Evolutionary conservation across 345 rosid species (phyloP).

Genomic region (Lenwebbia sp.): DNA sequence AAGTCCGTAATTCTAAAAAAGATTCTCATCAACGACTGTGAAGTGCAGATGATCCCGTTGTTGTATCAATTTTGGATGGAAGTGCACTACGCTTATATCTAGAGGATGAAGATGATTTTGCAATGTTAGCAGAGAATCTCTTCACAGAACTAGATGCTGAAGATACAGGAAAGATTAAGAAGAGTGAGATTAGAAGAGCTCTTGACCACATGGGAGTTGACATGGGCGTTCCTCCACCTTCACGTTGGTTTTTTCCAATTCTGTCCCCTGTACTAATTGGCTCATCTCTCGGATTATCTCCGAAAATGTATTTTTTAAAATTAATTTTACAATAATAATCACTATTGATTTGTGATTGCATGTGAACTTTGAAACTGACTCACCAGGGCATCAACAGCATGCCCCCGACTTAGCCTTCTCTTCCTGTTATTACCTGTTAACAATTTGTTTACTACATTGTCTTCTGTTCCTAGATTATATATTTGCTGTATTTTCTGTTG

Average conservation of each 20-base stretch:
- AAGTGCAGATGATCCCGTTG: slow-evolving; percentile 50
- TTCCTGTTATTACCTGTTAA: background rate
- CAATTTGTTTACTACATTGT: background rate
- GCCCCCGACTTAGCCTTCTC: background rate
- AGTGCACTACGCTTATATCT: slow-evolving; percentile 37
- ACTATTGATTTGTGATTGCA: background rate
- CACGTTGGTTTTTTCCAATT: slow-evolving; percentile 28
- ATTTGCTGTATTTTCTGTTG: background rate
- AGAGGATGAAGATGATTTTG: slow-evolving; percentile 94
- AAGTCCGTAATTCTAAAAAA: background rate
- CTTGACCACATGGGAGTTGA: slow-evolving; percentile 71
- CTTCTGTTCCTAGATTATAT: background rate
- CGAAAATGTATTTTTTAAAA: background rate
- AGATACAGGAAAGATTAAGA: slow-evolving; percentile 75
- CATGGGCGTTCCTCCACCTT: slow-evolving; percentile 80
- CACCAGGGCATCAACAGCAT: background rate
- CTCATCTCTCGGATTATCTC: background rate
- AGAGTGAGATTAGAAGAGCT: slow-evolving; percentile 45
- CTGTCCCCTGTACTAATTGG: background rate
- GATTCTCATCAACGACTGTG: background rate
- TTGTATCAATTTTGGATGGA: slow-evolving; percentile 60
- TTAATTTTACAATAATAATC: too few species aligned
- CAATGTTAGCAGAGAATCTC: slow-evolving; percentile 83
- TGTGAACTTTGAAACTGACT: background rate
- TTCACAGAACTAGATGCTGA: slow-evolving; percentile 78